These are phyloP conservation scores for Endoconidiophora laricicola DNA, from an alignment of 2,329 filamentous ascomycete genomes.

Conservation along the genomic window DNA sequence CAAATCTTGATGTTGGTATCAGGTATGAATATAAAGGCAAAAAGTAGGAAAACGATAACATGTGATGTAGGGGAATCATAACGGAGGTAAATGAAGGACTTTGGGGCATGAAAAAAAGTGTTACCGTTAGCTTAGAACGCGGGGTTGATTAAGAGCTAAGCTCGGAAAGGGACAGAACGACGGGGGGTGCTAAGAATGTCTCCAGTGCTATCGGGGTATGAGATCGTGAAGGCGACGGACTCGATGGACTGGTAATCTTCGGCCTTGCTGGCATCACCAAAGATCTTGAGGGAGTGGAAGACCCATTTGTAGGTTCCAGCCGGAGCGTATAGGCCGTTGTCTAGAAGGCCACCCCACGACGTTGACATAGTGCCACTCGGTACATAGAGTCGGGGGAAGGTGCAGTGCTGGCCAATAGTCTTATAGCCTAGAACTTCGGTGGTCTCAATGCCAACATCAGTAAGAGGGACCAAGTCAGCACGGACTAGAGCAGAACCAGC, in stretches of 20 bases:
- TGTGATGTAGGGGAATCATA: too few relatives aligned
- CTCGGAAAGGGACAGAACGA: not conserved
- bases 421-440: slow-evolving; percentile 23
- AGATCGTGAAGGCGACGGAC: slow-evolving; percentile 28
- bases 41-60: too few relatives aligned
- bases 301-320: slow-evolving; percentile 33
- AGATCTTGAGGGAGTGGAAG: slow-evolving; percentile 32
- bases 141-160: not conserved
- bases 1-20: too few relatives aligned
- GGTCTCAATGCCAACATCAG: not conserved
- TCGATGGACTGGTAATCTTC: slow-evolving; percentile 31
- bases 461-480: slow-evolving; percentile 19
- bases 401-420: slow-evolving; percentile 26
- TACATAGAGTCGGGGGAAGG: slow-evolving; percentile 22
- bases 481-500: slow-evolving; percentile 26
- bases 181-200: not conserved
- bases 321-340: slow-evolving; percentile 30
- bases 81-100: too few relatives aligned
- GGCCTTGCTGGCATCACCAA: slow-evolving; percentile 28
- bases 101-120: too few relatives aligned
- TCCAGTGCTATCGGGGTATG: slow-evolving; percentile 20
- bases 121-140: too few relatives aligned
- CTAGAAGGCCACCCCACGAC: slow-evolving; percentile 32
- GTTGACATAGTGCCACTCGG: slow-evolving; percentile 16
- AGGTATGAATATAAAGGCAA: too few relatives aligned